Conservation (phyloP, 2,329 filamentous ascomycete genomes). For the Mycosphaerella sp. region DNA sequence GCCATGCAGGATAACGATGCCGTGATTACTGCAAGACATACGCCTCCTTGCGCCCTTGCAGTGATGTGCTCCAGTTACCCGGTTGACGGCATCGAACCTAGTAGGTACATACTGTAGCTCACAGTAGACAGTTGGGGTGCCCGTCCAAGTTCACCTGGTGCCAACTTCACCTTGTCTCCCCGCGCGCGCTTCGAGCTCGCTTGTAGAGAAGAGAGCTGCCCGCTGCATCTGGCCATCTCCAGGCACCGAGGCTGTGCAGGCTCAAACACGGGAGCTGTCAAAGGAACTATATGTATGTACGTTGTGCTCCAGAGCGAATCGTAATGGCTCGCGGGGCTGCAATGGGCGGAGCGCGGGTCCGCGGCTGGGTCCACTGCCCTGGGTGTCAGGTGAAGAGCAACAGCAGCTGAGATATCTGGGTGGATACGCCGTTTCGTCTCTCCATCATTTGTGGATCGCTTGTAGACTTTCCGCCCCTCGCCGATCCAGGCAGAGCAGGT, state of each 20-base stretch:
- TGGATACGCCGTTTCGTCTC: conserved; percentile 17
- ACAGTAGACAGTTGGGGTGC: neutral
- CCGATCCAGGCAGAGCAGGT: conserved; percentile 16
- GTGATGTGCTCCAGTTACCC: conserved; percentile 12
- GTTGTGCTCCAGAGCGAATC: too few relatives aligned
- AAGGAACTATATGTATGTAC: too few relatives aligned
- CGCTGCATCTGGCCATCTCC: too few relatives aligned
- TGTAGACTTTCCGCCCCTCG: conserved; percentile 18
- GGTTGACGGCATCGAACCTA: conserved; percentile 14
- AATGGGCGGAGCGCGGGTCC: neutral
- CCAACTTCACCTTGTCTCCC: too few relatives aligned
- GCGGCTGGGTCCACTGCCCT: conserved; percentile 1
- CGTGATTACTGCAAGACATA: conserved; percentile 7
- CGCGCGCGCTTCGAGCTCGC: too few relatives aligned
- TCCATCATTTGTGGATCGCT: conserved; percentile 15
- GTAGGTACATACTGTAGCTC: too few relatives aligned
- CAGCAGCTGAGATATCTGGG: neutral
- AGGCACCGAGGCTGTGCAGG: too few relatives aligned
- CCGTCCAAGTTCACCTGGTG: too few relatives aligned
- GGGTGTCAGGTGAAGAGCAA: neutral
- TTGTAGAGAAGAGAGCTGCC: too few relatives aligned
- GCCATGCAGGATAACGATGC: conserved; percentile 3
- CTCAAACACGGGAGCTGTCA: too few relatives aligned
- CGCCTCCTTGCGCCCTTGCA: conserved; percentile 9
- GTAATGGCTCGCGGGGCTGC: neutral